These are phyloP conservation scores for Parietichytrium sp. DNA, from an alignment of 108 stramenopile species.

Conservation along the genomic window DNA sequence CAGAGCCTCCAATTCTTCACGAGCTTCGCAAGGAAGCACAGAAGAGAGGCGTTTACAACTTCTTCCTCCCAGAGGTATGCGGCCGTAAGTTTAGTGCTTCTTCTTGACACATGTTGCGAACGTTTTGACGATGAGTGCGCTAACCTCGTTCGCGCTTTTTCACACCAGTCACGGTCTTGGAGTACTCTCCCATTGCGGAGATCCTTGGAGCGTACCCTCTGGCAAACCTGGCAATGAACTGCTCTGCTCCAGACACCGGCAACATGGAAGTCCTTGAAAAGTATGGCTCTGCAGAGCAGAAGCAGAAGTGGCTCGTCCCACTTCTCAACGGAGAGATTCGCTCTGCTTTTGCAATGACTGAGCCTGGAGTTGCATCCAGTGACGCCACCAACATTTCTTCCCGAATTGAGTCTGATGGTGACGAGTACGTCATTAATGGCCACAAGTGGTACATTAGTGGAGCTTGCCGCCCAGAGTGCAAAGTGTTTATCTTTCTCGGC, in stretches of 20 bases:
- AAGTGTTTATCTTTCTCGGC: slow-evolving; percentile 80
- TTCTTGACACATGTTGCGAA: no score
- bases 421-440: slow-evolving; percentile 47
- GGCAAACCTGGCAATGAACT: slow-evolving; percentile 61
- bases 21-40: slow-evolving; percentile 26
- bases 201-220: slow-evolving; percentile 53
- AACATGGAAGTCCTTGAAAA: slow-evolving; percentile 63
- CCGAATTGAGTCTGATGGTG: slow-evolving; percentile 11
- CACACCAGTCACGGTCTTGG: slow-evolving; percentile 59
- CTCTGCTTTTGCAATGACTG: slow-evolving; percentile 58
- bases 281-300: slow-evolving; percentile 50
- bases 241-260: slow-evolving; percentile 61
- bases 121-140: no score
- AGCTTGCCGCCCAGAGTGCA: slow-evolving; percentile 80
- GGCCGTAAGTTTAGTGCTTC: no score
- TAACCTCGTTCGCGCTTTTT: no score
- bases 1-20: slow-evolving; percentile 3
- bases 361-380: slow-evolving; percentile 55
- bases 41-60: slow-evolving; percentile 38
- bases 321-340: slow-evolving; percentile 56
- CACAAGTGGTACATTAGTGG: slow-evolving; percentile 65
- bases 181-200: slow-evolving; percentile 48
- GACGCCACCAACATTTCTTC: slow-evolving; percentile 57
- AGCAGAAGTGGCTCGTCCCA: slow-evolving; percentile 49
- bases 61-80: slow-evolving; percentile 40